Evolutionary conservation across 495 filamentous ascomycete species (phyloP).

Genomic region (Daldinia childiae): DNA sequence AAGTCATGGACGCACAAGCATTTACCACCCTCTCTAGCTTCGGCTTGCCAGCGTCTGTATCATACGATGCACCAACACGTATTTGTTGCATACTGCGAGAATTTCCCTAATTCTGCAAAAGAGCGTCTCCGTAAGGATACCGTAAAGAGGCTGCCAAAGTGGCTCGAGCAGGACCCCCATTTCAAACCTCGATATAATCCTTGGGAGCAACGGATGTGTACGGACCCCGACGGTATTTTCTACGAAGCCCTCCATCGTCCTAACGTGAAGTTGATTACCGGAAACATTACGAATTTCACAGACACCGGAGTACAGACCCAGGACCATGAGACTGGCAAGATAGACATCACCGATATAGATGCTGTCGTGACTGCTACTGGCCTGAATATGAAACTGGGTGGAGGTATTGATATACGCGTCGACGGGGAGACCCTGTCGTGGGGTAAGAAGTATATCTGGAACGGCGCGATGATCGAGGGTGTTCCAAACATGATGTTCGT

Average conservation of each 20-base stretch:
- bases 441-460: slow-evolving; percentile 62
- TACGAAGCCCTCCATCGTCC: slow-evolving; percentile 62
- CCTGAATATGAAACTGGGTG: background rate
- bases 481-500: slow-evolving; percentile 64
- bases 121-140: slow-evolving; percentile 33
- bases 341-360: background rate
- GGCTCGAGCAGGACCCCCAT: slow-evolving; percentile 63
- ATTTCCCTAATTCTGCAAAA: background rate
- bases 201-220: slow-evolving; percentile 72
- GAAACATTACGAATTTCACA: slow-evolving; percentile 54
- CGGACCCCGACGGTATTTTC: slow-evolving; percentile 70
- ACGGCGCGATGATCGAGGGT: slow-evolving; percentile 66
- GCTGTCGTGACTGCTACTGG: background rate
- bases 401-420: background rate
- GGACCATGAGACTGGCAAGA: background rate
- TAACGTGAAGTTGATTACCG: slow-evolving; percentile 66
- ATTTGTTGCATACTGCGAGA: background rate
- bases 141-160: slow-evolving; percentile 56
- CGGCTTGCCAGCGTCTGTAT: background rate
- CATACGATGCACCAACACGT: background rate
- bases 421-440: slow-evolving; percentile 32
- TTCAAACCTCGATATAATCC: slow-evolving; percentile 72
- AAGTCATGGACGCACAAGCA: background rate
- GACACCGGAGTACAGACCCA: background rate
- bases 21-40: background rate